Conservation (phyloP, 2,329 filamentous ascomycete species). For the Sclerotinia spermophila region DNA sequence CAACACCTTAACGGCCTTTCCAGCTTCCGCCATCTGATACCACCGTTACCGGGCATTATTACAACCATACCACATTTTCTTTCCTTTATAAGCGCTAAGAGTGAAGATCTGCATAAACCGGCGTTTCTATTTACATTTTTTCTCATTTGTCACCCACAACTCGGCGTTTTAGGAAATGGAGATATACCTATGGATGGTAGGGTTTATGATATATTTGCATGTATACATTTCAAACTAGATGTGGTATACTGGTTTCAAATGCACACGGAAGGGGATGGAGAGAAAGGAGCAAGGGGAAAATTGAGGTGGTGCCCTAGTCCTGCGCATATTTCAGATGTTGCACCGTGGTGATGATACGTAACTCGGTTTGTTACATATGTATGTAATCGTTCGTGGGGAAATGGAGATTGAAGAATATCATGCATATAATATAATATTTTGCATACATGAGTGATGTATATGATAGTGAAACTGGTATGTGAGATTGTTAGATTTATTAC, state of each 20-base stretch:
- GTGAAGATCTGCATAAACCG: slow-evolving; percentile 6
- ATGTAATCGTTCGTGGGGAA: neutral
- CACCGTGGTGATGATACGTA: neutral
- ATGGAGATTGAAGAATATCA: neutral
- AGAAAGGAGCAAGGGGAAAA: neutral
- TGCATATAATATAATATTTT: neutral
- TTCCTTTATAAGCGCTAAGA: slow-evolving; percentile 5
- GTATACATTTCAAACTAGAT: slow-evolving; percentile 6
- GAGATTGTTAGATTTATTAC: no score
- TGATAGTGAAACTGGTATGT: no score
- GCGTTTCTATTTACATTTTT: neutral
- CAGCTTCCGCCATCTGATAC: neutral
- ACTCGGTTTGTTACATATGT: neutral
- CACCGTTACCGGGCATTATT: slow-evolving; percentile 1
- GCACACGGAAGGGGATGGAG: neutral
- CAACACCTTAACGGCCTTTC: neutral
- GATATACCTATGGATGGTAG: slow-evolving; percentile 13
- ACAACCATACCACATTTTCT: neutral
- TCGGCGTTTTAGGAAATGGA: slow-evolving; percentile 2
- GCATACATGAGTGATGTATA: neutral
- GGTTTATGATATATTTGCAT: slow-evolving; percentile 5
- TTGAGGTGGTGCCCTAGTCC: neutral
- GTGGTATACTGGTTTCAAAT: neutral
- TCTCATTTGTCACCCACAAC: neutral
- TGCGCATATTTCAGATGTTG: neutral